Conservation (phyloP, 1,139 yeast species). For the Nematodospora anomalae region DNA sequence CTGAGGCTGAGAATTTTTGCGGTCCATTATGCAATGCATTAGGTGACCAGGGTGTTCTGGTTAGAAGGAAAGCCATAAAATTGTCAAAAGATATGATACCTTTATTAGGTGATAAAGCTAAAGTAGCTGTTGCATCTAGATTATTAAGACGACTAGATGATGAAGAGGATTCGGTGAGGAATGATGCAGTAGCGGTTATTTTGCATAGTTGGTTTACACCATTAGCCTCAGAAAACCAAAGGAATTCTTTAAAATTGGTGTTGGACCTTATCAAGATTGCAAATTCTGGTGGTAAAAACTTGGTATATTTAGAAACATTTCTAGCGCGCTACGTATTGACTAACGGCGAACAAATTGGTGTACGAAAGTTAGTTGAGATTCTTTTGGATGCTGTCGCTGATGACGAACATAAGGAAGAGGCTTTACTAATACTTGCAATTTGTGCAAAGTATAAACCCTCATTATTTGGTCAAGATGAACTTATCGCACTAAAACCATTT, state of each 20-base stretch:
- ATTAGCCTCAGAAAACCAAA: slow-evolving; percentile 1
- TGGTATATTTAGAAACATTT: slow-evolving; percentile 31
- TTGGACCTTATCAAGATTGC: slow-evolving; percentile 28
- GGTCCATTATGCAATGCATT: slow-evolving; percentile 50
- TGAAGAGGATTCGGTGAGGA: slow-evolving; percentile 62
- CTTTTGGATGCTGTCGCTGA: slow-evolving; percentile 29
- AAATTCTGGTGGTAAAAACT: slow-evolving; percentile 36
- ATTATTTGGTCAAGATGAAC: slow-evolving; percentile 61
- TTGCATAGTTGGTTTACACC: slow-evolving; percentile 46
- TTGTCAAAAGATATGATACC: slow-evolving; percentile 51
- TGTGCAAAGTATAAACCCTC: slow-evolving; percentile 51
- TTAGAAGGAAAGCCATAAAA: slow-evolving; percentile 61
- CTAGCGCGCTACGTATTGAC: slow-evolving; percentile 41
- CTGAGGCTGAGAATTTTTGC: slow-evolving; percentile 48
- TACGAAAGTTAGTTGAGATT: slow-evolving; percentile 4
- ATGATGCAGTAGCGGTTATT: slow-evolving; percentile 42
- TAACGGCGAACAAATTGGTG: slow-evolving; percentile 15
- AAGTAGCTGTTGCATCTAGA: slow-evolving; percentile 46
- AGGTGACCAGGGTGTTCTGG: slow-evolving; percentile 61
- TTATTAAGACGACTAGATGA: slow-evolving; percentile 61
- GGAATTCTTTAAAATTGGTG: neutral
- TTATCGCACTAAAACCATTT: slow-evolving; percentile 61
- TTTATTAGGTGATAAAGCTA: slow-evolving; percentile 29
- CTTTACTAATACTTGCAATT: slow-evolving; percentile 51
- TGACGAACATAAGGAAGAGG: slow-evolving; percentile 25